Evolutionary conservation across 2,329 filamentous ascomycete species (phyloP), one percentile per base, ranked within the genome.

Genomic region (Alternaria hordeiaustralica): DNA sequence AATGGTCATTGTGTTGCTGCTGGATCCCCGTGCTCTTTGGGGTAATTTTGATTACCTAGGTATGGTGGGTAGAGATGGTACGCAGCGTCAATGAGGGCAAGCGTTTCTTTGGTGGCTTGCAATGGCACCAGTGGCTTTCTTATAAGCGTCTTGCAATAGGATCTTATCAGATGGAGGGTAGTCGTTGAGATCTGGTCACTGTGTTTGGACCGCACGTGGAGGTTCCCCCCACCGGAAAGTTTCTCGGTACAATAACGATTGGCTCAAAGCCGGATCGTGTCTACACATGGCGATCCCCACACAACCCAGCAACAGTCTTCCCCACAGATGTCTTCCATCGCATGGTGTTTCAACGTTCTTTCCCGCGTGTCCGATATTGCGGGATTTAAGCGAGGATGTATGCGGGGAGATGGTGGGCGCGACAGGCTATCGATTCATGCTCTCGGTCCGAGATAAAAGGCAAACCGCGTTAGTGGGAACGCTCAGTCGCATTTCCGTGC

Each of bases 1-100:
- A 59, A 78, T 67, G 18, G 74, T 79, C 76, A 79, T 79, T 30
- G 36, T 33, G 56, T 46, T 30, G 13, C 50, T 55, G 25, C 26
- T 43, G 11, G 43, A n/a, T 18, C 10, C 11, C 47, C 7, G 23
- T 43, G 10, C 49, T n/a, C 26, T 50, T 47, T 46, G 46, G 56
- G 28, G 58, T 44, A 60, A 54, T 54, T 47, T 11, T 41, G 49
- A 21, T 6, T 7, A 41, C 49, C 20, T 25, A 9, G 20, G 49
- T 53, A 36, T 53, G 5, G 8, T 23, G 30, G 26, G 20, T 23
- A 53, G 18, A 21, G 20, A 20, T 18, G 50, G 51, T 30, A 33
- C 20, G 49, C 18, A 55, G 51, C 13, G 47, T 67, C 55, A 50
- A 61, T 28, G 21, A 36, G 44, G 28, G 26, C 50, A 60, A 30